Evolutionary conservation across 176 grass and related monocot genomes (phyloP).

Genomic region (Neostapfia colusana): DNA sequence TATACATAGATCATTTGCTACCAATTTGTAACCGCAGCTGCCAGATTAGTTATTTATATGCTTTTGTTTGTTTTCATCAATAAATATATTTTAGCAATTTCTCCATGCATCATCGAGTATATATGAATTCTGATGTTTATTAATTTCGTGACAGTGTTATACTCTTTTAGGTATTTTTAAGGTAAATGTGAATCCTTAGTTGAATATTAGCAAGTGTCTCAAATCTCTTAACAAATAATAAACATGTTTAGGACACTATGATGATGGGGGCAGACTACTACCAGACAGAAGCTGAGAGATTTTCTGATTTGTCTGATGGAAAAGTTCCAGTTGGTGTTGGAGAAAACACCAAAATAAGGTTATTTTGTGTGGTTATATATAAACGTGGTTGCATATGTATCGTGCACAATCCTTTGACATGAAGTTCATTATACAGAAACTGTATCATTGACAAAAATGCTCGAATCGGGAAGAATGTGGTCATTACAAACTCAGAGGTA

Average conservation of each 20-base stretch:
- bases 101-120: background rate
- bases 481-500: slow-evolving; percentile 68
- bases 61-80: slow-evolving; percentile 1
- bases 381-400: slow-evolving; percentile 18
- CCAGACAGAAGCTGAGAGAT: slow-evolving; percentile 74
- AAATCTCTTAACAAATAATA: background rate
- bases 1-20: background rate
- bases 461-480: slow-evolving; percentile 74
- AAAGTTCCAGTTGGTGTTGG: slow-evolving; percentile 78
- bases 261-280: slow-evolving; percentile 91
- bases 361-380: background rate
- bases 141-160: background rate
- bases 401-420: slow-evolving; percentile 6
- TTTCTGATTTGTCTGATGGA: slow-evolving; percentile 47
- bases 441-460: slow-evolving; percentile 88
- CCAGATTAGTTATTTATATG: background rate
- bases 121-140: background rate
- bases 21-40: background rate
- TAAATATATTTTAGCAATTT: background rate
- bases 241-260: slow-evolving; percentile 70
- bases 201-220: slow-evolving; percentile 9
- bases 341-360: slow-evolving; percentile 73
- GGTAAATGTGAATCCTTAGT: background rate
- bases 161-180: background rate
- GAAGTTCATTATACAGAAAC: slow-evolving; percentile 43